phyloP scores from a whole-genome alignment of 2,329 filamentous ascomycete species.

The Aspergillus sojae region DNA sequence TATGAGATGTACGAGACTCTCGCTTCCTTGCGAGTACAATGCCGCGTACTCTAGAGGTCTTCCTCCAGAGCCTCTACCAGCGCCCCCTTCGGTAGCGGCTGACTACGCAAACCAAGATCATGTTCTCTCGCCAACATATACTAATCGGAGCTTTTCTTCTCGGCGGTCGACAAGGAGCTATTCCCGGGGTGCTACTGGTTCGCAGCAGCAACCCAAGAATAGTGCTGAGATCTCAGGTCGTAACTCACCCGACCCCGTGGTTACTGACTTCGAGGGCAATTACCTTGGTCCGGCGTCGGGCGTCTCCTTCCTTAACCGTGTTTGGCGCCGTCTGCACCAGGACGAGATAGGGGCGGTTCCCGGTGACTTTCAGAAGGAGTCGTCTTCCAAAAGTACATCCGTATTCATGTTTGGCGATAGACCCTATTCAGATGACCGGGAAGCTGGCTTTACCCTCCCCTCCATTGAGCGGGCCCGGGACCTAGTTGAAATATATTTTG shows the following conservation, averaged over 20 bases:
- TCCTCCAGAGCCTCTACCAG: slow-evolving; percentile 36
- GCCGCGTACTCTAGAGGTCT: slow-evolving; percentile 41
- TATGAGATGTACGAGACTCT: slow-evolving; percentile 35
- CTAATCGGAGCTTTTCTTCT: slow-evolving; percentile 5
- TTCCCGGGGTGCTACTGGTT: not conserved
- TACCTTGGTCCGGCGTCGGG: slow-evolving; percentile 58
- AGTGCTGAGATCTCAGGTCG: slow-evolving; percentile 26
- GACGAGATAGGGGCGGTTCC: slow-evolving; percentile 45
- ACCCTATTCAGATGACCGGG: slow-evolving; percentile 46
- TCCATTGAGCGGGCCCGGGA: slow-evolving; percentile 43
- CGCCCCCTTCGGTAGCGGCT: slow-evolving; percentile 18
- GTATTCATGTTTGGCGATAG: slow-evolving; percentile 56
- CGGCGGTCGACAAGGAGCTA: slow-evolving; percentile 12
- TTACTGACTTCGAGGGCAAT: slow-evolving; percentile 57
- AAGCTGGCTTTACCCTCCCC: slow-evolving; percentile 42
- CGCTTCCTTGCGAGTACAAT: slow-evolving; percentile 38
- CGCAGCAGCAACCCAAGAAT: slow-evolving; percentile 5
- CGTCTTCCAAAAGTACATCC: slow-evolving; percentile 44
- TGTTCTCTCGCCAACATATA: slow-evolving; percentile 1
- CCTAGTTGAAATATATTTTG: slow-evolving; percentile 59
- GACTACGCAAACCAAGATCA: slow-evolving; percentile 13
- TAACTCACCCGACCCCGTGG: slow-evolving; percentile 50
- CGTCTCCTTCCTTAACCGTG: slow-evolving; percentile 63
- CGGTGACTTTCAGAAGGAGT: slow-evolving; percentile 31
- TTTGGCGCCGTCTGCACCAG: slow-evolving; percentile 67